Evolutionary conservation across 257 asterid genomes (phyloP), one percentile per base, ranked within the genome.

Genomic region (Gynochthodes officinalis): DNA sequence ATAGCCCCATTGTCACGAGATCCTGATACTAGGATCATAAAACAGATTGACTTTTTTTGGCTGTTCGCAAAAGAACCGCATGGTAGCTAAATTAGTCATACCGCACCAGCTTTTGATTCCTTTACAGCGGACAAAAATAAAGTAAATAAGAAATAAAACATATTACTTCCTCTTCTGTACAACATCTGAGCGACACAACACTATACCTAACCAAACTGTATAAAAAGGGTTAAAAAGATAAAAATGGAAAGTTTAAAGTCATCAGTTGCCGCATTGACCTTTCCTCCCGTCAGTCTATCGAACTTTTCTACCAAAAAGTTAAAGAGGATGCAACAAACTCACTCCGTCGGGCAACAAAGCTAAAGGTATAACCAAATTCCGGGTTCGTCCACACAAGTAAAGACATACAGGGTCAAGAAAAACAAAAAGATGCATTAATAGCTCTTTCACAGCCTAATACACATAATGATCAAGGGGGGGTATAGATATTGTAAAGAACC

Each of bases 401-500:
- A 58, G 67, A 62, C 68, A 72, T 76, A 48, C 82, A 76, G 71
- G 69, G 75, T 5, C 39, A 23, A 67, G 74, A 53, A 67, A 82
- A 71, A 67, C 71, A 70, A 52, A 60, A 21, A 28, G 28, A 14
- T 61, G 57, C 30, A 77, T 72, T 67, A 77, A 75, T 80, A 58
- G 53, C 76, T 53, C 37, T 50, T 80, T 73, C 5, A 72, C 52
- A 30, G 71, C 63, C 73, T 72, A 74, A 81, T 73, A 82, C 27
- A 80, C 69, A 73, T 50, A 50, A 68, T 70, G 64, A 60, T 32
- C 67, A 73, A 73, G 71, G 62, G 43, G 32, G 54, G 43, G 60
- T n/a, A 46, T 70, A 68, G 54, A 73, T 73, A 21, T 19, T 62
- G 15, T 48, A 50, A 73, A 66, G 64, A 69, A 19, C 55, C 55